These are phyloP conservation scores for Punctularia strigosozonata DNA, from an alignment of 768 basidiomycete genomes.

Conservation along the genomic window DNA sequence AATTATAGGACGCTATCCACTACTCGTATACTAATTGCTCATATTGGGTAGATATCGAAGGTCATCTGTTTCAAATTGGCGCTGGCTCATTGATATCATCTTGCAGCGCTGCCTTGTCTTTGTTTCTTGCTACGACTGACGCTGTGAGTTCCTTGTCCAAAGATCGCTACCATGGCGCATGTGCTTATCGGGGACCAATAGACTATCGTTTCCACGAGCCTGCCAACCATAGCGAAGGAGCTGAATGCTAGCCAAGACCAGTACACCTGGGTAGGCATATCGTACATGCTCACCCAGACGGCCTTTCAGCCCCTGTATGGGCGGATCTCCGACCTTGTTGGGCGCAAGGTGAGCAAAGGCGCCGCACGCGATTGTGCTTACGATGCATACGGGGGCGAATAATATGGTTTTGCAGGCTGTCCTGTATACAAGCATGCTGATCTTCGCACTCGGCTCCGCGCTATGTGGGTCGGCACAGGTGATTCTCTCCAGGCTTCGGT, in stretches of 20 bases:
- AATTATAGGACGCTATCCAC: constrained; percentile 51
- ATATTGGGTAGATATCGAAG: constrained; percentile 46
- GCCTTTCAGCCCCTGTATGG: constrained; percentile 80
- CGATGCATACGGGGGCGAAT: constrained; percentile 2
- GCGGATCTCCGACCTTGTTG: constrained; percentile 66
- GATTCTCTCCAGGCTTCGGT: constrained; percentile 7
- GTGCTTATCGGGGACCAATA: constrained; percentile 10
- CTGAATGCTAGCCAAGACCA: constrained; percentile 55
- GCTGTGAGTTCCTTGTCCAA: constrained; percentile 48
- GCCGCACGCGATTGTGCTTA: constrained; percentile 10
- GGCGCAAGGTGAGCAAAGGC: constrained; percentile 77
- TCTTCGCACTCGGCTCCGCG: constrained; percentile 71
- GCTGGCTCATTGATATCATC: no score
- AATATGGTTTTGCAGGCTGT: constrained; percentile 33
- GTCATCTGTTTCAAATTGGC: no score
- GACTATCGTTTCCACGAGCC: constrained; percentile 71
- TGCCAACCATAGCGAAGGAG: constrained; percentile 70
- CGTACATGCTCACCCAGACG: constrained; percentile 81
- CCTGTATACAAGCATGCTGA: constrained; percentile 58
- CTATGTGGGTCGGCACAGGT: constrained; percentile 71
- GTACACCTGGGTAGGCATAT: constrained; percentile 80
- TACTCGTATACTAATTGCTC: constrained; percentile 44
- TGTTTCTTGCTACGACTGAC: constrained; percentile 83
- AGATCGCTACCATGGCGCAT: constrained; percentile 4
- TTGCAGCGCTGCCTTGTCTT: constrained; percentile 66